phyloP scores from a whole-genome alignment of 495 filamentous ascomycete species.

The Trypethelium eluteriae region DNA sequence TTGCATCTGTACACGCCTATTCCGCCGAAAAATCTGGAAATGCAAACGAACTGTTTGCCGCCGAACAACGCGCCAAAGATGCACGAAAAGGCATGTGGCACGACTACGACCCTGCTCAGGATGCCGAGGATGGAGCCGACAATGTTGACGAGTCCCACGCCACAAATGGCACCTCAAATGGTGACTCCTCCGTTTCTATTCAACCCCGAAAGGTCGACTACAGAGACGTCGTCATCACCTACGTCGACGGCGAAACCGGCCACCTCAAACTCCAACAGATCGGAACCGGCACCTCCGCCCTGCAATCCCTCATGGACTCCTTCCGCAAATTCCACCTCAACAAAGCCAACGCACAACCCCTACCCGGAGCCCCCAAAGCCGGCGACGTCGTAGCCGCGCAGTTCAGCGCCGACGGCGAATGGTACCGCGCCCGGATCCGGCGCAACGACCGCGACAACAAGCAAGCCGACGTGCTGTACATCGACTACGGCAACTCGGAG shows the following conservation, averaged over 20 bases:
- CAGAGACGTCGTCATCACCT: conserved; percentile 82
- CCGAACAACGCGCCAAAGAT: conserved; percentile 81
- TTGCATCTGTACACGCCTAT: conserved; percentile 85
- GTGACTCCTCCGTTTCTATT: conserved; percentile 41
- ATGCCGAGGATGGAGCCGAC: conserved; percentile 42
- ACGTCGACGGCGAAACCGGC: conserved; percentile 64
- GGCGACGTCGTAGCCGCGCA: conserved; percentile 85
- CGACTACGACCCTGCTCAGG: conserved; percentile 83
- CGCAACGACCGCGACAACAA: conserved; percentile 86
- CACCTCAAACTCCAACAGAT: conserved; percentile 83
- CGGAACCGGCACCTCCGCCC: conserved; percentile 68
- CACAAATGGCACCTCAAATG: conserved; percentile 43
- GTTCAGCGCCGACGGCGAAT: conserved; percentile 78
- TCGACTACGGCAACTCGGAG: conserved; percentile 96
- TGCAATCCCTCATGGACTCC: conserved; percentile 76
- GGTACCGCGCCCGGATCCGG: conserved; percentile 88
- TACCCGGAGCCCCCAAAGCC: conserved; percentile 74
- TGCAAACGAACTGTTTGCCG: conserved; percentile 74
- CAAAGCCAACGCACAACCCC: conserved; percentile 57
- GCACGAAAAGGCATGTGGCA: conserved; percentile 82
- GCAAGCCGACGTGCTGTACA: conserved; percentile 81
- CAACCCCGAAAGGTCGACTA: conserved; percentile 64
- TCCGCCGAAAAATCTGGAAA: conserved; percentile 94
- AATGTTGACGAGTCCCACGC: conserved; percentile 35
- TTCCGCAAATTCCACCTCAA: conserved; percentile 83